Percentiles rank a stretch among this genome's conserved stretches.
These are phyloP conservation scores for Lentinula guzmanii DNA, from an alignment of 768 basidiomycete species.

Conservation along the genomic window DNA sequence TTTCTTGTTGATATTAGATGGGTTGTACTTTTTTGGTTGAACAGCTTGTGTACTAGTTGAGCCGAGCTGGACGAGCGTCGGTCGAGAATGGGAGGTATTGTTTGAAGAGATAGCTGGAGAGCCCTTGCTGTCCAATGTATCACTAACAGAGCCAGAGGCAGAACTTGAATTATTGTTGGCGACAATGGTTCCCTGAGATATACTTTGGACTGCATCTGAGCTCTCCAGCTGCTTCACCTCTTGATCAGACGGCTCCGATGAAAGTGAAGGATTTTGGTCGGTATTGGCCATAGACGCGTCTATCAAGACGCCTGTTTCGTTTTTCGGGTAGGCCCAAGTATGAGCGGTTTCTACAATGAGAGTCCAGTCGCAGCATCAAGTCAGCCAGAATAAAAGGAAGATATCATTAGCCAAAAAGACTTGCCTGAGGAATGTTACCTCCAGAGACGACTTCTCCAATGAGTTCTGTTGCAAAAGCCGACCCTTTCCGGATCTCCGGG, in stretches of 20 bases:
- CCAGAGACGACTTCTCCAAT: conserved; percentile 20
- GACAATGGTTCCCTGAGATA: not conserved
- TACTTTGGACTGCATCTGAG: conserved; percentile 14
- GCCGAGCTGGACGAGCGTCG: conserved; percentile 39
- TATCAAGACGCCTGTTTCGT: conserved; percentile 39
- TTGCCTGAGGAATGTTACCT: conserved; percentile 32
- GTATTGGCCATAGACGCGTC: conserved; percentile 81
- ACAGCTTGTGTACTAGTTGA: conserved; percentile 28
- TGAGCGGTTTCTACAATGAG: not conserved
- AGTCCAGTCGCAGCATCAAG: not conserved
- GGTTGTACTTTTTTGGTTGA: conserved; percentile 80
- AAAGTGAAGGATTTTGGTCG: conserved; percentile 41
- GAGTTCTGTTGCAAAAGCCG: not conserved
- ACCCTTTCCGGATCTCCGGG: not conserved
- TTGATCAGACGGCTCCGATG: conserved; percentile 34
- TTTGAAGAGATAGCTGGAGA: conserved; percentile 4
- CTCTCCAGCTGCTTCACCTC: conserved; percentile 27
- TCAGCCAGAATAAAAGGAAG: not conserved
- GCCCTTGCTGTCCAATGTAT: conserved; percentile 6
- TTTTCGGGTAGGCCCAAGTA: not conserved
- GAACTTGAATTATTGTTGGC: not conserved
- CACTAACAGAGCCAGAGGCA: not conserved
- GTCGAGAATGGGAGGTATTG: conserved; percentile 20
- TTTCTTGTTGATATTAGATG: conserved; percentile 93
- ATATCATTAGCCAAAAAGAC: not conserved